These are phyloP conservation scores for Strobilomyces confusus DNA, from an alignment of 768 basidiomycete species.

Conservation along the genomic window DNA sequence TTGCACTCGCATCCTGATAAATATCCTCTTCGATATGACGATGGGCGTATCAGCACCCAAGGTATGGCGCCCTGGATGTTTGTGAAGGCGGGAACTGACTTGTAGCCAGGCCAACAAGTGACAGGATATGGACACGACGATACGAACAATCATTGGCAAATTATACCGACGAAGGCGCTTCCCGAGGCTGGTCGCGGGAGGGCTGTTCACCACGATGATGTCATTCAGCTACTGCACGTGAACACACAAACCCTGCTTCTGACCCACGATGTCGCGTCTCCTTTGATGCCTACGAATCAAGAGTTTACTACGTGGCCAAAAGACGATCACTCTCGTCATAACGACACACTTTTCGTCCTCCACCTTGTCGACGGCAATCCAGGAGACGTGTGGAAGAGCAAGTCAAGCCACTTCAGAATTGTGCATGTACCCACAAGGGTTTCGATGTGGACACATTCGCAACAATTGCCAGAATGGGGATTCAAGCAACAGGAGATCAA, in stretches of 20 bases:
- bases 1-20: slow-evolving; percentile 89
- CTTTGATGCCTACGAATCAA: slow-evolving; percentile 96
- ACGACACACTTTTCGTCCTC: slow-evolving; percentile 87
- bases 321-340: slow-evolving; percentile 71
- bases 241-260: slow-evolving; percentile 79
- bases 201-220: slow-evolving; percentile 84
- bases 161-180: slow-evolving; percentile 91
- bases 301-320: slow-evolving; percentile 93
- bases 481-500: slow-evolving; percentile 98
- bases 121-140: slow-evolving; percentile 95
- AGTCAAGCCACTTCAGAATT: slow-evolving; percentile 89
- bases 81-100: background rate
- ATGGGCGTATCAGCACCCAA: slow-evolving; percentile 92
- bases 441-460: slow-evolving; percentile 87
- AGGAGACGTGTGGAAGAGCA: slow-evolving; percentile 87
- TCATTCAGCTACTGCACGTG: slow-evolving; percentile 85
- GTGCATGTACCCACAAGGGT: slow-evolving; percentile 88
- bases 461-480: slow-evolving; percentile 92
- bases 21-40: slow-evolving; percentile 93
- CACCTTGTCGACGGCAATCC: slow-evolving; percentile 67
- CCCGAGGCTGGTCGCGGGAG: slow-evolving; percentile 93
- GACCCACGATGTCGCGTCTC: slow-evolving; percentile 96
- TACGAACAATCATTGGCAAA: slow-evolving; percentile 92
- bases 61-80: slow-evolving; percentile 38
- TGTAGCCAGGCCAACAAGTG: slow-evolving; percentile 78